Evolutionary conservation across 2,329 filamentous ascomycete species (phyloP).

Genomic region (Nemania sp.): DNA sequence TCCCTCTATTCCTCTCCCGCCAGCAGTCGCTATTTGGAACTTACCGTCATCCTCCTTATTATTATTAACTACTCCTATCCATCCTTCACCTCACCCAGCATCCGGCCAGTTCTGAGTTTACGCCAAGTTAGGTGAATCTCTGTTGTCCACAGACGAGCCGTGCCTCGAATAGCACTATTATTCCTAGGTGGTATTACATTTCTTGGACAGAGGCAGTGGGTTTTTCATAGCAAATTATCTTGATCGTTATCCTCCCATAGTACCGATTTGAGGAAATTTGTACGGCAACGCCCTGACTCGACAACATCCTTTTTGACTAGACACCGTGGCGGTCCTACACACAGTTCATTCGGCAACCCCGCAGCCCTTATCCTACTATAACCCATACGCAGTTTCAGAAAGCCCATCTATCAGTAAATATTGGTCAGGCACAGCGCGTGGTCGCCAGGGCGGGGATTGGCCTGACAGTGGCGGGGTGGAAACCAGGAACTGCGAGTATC

Average conservation of each 20-base stretch:
- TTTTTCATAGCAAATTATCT: slow-evolving; percentile 22
- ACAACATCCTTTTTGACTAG: slow-evolving; percentile 18
- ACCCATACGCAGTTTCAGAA: slow-evolving; percentile 49
- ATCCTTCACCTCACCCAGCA: slow-evolving; percentile 9
- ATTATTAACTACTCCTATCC: slow-evolving; percentile 28
- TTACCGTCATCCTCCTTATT: slow-evolving; percentile 16
- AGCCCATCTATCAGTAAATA: slow-evolving; percentile 42
- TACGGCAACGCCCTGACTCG: slow-evolving; percentile 20
- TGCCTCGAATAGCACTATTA: slow-evolving; percentile 5
- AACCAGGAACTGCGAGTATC: slow-evolving; percentile 48
- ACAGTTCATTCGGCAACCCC: slow-evolving; percentile 49
- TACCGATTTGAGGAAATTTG: slow-evolving; percentile 18
- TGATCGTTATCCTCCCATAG: slow-evolving; percentile 6
- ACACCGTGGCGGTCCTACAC: slow-evolving; percentile 53
- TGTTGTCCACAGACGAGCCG: slow-evolving; percentile 14
- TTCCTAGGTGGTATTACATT: slow-evolving; percentile 16
- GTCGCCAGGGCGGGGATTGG: slow-evolving; percentile 46
- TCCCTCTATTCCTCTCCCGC: slow-evolving; percentile 41
- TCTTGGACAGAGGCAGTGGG: slow-evolving; percentile 14
- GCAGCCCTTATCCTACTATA: slow-evolving; percentile 48
- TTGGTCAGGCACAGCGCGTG: slow-evolving; percentile 42
- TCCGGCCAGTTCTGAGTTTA: slow-evolving; percentile 1
- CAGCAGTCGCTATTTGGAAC: slow-evolving; percentile 41
- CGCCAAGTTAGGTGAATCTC: slow-evolving; percentile 14
- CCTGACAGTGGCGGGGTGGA: slow-evolving; percentile 46